Percentiles rank a stretch among this genome's conserved stretches.
phyloP scores from a whole-genome alignment of 2,329 filamentous ascomycete genomes.

The Chaetomium globosum region DNA sequence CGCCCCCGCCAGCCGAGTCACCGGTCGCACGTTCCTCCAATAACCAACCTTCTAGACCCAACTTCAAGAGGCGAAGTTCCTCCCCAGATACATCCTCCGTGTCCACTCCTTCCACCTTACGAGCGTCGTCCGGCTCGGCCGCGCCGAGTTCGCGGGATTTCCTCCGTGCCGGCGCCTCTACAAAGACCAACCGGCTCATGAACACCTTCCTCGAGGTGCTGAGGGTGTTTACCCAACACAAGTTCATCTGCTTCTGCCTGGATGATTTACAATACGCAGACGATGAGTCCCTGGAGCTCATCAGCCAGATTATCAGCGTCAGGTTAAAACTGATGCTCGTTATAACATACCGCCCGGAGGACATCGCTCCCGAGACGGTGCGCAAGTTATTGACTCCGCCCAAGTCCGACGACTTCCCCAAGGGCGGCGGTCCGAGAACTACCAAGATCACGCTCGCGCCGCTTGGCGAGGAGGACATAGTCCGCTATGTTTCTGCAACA shows the following conservation, averaged over 20 bases:
- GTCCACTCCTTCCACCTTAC: slow-evolving; percentile 39
- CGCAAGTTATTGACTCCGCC: slow-evolving; percentile 57
- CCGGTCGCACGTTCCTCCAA: slow-evolving; percentile 45
- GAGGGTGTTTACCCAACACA: slow-evolving; percentile 76
- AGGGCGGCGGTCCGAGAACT: slow-evolving; percentile 56
- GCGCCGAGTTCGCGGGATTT: slow-evolving; percentile 62
- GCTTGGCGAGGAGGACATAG: slow-evolving; percentile 76
- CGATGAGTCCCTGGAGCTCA: slow-evolving; percentile 80
- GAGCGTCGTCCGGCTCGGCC: slow-evolving; percentile 45
- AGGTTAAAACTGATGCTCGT: slow-evolving; percentile 82
- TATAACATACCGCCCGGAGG: slow-evolving; percentile 72
- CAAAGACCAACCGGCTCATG: slow-evolving; percentile 73
- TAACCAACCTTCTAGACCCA: slow-evolving; percentile 38
- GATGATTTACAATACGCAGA: slow-evolving; percentile 93
- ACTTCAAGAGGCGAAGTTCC: slow-evolving; percentile 51
- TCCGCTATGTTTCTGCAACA: slow-evolving; percentile 79
- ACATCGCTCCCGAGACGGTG: slow-evolving; percentile 60
- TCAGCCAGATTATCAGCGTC: slow-evolving; percentile 76
- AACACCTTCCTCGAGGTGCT: slow-evolving; percentile 87
- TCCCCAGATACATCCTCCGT: slow-evolving; percentile 48
- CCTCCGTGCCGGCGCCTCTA: slow-evolving; percentile 59
- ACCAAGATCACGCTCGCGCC: slow-evolving; percentile 74
- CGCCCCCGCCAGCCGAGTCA: slow-evolving; percentile 53
- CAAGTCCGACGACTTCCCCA: slow-evolving; percentile 55
- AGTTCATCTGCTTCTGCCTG: slow-evolving; percentile 83